A percentile compares a stretch with the other conserved stretches of the same genome.
phyloP scores from a whole-genome alignment of 2,329 filamentous ascomycete species.

The Pseudogymnoascus verrucosus region DNA sequence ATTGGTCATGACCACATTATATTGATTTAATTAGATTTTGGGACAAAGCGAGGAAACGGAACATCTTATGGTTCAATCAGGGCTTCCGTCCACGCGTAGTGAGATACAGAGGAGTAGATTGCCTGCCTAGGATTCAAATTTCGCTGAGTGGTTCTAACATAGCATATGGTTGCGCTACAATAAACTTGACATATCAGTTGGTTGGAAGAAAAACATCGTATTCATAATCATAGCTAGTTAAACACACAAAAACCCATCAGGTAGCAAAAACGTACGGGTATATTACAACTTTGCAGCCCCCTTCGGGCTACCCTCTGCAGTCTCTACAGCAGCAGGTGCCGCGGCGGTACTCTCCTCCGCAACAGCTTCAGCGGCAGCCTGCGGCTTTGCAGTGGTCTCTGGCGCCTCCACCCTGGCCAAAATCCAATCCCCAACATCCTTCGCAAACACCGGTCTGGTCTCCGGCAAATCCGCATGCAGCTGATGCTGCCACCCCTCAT shows the following conservation, averaged over 20 bases:
- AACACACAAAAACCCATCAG: not conserved
- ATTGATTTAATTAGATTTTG: too few species aligned
- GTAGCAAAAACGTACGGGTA: not conserved
- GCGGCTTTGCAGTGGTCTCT: not conserved
- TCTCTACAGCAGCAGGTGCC: not conserved
- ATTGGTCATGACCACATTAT: too few species aligned
- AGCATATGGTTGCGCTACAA: too few species aligned
- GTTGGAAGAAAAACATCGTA: not conserved
- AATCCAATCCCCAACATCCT: conserved; percentile 61
- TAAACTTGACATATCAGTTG: too few species aligned
- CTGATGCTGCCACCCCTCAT: conserved; percentile 74
- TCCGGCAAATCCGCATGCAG: conserved; percentile 49
- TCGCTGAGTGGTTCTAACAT: not conserved
- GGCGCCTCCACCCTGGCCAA: conserved; percentile 34
- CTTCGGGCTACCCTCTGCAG: not conserved
- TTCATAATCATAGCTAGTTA: not conserved
- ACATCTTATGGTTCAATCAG: too few species aligned
- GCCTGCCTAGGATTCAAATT: not conserved
- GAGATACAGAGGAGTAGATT: too few species aligned
- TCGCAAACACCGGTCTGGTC: conserved; percentile 33
- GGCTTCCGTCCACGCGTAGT: too few species aligned
- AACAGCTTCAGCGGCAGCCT: not conserved
- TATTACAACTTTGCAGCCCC: not conserved
- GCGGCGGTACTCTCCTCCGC: not conserved
- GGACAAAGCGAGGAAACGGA: too few species aligned